phyloP scores from a whole-genome alignment of 345 rosid genomes.

The Citrus cavaleriei region DNA sequence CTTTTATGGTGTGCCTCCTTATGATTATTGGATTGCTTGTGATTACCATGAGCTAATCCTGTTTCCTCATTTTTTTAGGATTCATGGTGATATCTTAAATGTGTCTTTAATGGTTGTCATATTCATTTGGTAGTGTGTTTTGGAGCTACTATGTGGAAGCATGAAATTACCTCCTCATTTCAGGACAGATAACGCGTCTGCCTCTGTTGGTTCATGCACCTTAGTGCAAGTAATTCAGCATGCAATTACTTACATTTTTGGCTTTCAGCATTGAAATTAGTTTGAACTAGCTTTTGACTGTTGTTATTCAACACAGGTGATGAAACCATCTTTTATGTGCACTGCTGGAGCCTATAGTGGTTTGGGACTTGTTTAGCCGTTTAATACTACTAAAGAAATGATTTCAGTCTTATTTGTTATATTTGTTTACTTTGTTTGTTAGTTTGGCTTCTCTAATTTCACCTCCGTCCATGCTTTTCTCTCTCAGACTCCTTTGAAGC shows the following conservation, averaged over 20 bases:
- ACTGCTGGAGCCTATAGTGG: background rate
- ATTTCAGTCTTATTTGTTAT: background rate
- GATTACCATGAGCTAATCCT: background rate
- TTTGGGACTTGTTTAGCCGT: background rate
- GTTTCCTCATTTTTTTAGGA: background rate
- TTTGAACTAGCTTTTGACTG: background rate
- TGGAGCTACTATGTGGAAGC: background rate
- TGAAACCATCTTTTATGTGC: background rate
- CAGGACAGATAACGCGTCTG: background rate
- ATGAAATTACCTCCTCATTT: background rate
- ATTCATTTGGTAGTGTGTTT: background rate
- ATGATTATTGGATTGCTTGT: background rate
- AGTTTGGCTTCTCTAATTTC: background rate
- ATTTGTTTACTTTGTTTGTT: background rate
- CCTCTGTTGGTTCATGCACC: background rate
- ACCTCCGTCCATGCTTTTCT: background rate
- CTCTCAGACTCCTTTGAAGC: constrained; percentile 39
- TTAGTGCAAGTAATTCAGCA: background rate
- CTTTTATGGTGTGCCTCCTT: background rate
- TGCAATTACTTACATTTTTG: background rate
- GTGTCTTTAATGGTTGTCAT: background rate
- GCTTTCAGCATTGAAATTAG: background rate
- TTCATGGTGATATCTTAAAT: background rate
- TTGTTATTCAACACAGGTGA: background rate
- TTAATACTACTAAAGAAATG: background rate